Conservation (phyloP, 2,329 filamentous ascomycete genomes). For the Cercospora zeae-maydis region DNA sequence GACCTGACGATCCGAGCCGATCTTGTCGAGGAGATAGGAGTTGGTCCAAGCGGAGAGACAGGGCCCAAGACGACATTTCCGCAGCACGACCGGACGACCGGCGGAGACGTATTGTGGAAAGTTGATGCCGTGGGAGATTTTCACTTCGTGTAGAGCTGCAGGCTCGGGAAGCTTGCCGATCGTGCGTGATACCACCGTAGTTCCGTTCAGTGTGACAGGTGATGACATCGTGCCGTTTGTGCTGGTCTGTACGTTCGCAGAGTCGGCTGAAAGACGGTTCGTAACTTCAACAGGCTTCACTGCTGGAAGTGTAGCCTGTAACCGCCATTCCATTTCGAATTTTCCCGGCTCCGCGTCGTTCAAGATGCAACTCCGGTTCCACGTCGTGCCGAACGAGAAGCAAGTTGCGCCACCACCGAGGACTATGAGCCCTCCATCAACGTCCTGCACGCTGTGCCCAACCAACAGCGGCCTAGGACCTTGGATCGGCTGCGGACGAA, state of each 20-base stretch:
- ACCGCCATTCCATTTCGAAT: slow-evolving; percentile 30
- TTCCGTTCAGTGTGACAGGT: background rate
- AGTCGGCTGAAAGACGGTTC: slow-evolving; percentile 15
- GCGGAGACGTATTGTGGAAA: slow-evolving; percentile 59
- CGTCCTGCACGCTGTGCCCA: slow-evolving; percentile 58
- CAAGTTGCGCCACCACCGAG: slow-evolving; percentile 81
- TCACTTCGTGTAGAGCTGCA: slow-evolving; percentile 50
- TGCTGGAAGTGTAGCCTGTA: slow-evolving; percentile 26
- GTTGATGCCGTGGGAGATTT: slow-evolving; percentile 50
- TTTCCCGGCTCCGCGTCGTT: slow-evolving; percentile 27
- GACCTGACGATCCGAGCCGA: background rate
- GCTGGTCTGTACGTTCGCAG: background rate
- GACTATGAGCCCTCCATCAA: slow-evolving; percentile 55
- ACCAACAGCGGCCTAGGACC: slow-evolving; percentile 64
- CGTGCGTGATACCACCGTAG: background rate
- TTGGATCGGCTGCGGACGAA: slow-evolving; percentile 31
- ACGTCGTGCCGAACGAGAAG: slow-evolving; percentile 85
- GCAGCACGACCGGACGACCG: slow-evolving; percentile 62
- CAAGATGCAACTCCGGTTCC: slow-evolving; percentile 59
- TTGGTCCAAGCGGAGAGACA: slow-evolving; percentile 67
- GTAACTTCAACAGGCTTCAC: slow-evolving; percentile 22
- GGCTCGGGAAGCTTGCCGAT: slow-evolving; percentile 20
- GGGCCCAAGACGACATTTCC: slow-evolving; percentile 61
- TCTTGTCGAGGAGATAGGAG: slow-evolving; percentile 58
- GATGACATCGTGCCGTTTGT: background rate